These are phyloP conservation scores for Penicillium carneum DNA, from an alignment of 2,329 filamentous ascomycete genomes.

Conservation along the genomic window DNA sequence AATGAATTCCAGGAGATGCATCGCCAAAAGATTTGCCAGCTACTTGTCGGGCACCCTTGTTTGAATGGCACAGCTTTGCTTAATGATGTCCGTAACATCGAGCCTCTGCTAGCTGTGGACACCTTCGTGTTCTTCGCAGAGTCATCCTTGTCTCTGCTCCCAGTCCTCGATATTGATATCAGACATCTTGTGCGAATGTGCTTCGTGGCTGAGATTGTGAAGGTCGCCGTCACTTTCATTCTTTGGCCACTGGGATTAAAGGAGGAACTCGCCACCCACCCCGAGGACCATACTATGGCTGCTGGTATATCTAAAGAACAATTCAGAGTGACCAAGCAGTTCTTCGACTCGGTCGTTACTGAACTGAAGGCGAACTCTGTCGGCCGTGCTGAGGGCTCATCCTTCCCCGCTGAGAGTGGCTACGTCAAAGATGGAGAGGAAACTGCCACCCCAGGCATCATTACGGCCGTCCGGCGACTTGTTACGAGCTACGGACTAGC, in stretches of 20 bases:
- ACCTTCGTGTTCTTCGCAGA: constrained; percentile 74
- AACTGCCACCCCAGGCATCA: constrained; percentile 42
- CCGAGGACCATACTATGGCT: constrained; percentile 38
- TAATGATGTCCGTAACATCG: constrained; percentile 48
- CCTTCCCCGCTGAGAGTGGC: constrained; percentile 47
- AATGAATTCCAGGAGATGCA: constrained; percentile 72
- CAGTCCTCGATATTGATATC: constrained; percentile 74
- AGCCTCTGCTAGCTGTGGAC: constrained; percentile 50
- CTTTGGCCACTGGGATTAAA: constrained; percentile 49
- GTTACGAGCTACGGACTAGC: constrained; percentile 84
- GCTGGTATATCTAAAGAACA: constrained; percentile 41
- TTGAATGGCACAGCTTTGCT: constrained; percentile 45
- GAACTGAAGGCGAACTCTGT: constrained; percentile 49
- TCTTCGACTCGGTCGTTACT: constrained; percentile 50
- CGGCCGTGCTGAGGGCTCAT: constrained; percentile 45
- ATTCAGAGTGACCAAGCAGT: constrained; percentile 43
- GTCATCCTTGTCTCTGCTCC: constrained; percentile 72
- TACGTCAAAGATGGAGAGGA: constrained; percentile 50
- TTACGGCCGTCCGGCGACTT: constrained; percentile 47
- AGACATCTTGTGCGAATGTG: constrained; percentile 82
- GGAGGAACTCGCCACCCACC: constrained; percentile 43
- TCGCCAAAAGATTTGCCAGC: constrained; percentile 74
- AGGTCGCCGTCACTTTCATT: constrained; percentile 70
- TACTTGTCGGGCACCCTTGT: constrained; percentile 69
- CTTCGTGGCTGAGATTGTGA: constrained; percentile 89